A percentile compares a stretch with the other conserved stretches of the same genome.
Evolutionary conservation across 2,329 filamentous ascomycete species (phyloP).

Genomic region (Penicillium sumatraense): DNA sequence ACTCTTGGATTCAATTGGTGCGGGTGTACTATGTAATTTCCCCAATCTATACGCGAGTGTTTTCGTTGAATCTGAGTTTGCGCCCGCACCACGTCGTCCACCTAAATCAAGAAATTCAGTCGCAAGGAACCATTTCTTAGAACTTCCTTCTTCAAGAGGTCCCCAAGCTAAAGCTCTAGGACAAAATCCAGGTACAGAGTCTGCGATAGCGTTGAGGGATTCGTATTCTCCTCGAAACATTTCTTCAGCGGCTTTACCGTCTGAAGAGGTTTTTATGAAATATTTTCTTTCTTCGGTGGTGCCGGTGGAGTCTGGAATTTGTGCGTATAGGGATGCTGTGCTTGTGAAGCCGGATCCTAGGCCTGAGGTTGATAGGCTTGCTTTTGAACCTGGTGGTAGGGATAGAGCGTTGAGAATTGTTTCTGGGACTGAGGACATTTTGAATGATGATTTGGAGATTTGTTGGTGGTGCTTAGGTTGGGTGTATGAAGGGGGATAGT

Average conservation of each 20-base stretch:
- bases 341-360: constrained; percentile 51
- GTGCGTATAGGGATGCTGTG: constrained; percentile 46
- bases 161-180: constrained; percentile 78
- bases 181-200: constrained; percentile 73
- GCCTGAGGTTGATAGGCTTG: constrained; percentile 41
- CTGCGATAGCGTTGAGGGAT: constrained; percentile 81
- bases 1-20: constrained; percentile 53
- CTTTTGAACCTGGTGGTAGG: constrained; percentile 39
- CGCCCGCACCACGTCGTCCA: no score
- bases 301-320: constrained; percentile 26
- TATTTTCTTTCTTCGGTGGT: constrained; percentile 32
- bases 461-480: not conserved
- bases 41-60: constrained; percentile 75
- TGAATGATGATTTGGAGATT: not conserved
- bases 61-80: no score
- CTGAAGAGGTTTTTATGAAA: constrained; percentile 47
- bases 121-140: constrained; percentile 56
- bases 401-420: constrained; percentile 45
- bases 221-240: constrained; percentile 72
- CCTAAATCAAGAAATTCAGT: constrained; percentile 81
- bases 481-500: no score
- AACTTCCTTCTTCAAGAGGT: constrained; percentile 46
- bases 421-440: constrained; percentile 36
- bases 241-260: constrained; percentile 38
- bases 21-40: constrained; percentile 75